Percentiles rank a stretch among this genome's conserved stretches.
phyloP scores from a whole-genome alignment of 176 grass and related monocot genomes.

The Carex kokanica region DNA sequence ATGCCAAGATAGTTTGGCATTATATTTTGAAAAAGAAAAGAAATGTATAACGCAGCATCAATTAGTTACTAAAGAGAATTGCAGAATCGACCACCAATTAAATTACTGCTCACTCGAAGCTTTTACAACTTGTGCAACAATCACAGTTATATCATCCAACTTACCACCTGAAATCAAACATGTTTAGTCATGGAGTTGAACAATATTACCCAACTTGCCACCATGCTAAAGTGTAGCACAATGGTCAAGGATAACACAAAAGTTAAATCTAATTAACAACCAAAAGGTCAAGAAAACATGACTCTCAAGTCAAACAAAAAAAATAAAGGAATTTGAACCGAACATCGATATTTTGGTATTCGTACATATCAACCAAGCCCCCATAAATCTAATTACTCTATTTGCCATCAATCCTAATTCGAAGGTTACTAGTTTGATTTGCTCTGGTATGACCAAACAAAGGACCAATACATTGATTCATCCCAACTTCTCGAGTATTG shows the following conservation, averaged over 20 bases:
- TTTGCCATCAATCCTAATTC: background rate
- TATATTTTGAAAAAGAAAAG: too few relatives aligned
- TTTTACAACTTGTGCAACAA: slow-evolving; percentile 54
- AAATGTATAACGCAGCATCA: background rate
- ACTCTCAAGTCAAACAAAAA: background rate
- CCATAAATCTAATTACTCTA: background rate
- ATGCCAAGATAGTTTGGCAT: too few relatives aligned
- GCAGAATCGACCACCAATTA: background rate
- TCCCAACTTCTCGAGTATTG: background rate
- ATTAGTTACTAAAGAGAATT: background rate
- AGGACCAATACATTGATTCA: background rate
- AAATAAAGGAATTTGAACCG: background rate
- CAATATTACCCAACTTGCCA: background rate
- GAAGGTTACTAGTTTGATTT: background rate
- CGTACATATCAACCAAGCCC: background rate
- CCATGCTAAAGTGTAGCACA: background rate
- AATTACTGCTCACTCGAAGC: background rate
- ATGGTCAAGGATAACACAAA: background rate
- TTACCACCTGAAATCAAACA: slow-evolving; percentile 65
- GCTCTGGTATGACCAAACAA: background rate
- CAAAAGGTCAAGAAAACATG: background rate
- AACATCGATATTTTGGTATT: background rate
- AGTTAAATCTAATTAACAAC: background rate
- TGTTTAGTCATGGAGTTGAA: background rate
- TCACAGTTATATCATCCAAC: slow-evolving; percentile 88